Percentiles rank a stretch among this genome's conserved stretches.
phyloP scores from a whole-genome alignment of 176 grass and related monocot genomes.

The Oryza australiensis region DNA sequence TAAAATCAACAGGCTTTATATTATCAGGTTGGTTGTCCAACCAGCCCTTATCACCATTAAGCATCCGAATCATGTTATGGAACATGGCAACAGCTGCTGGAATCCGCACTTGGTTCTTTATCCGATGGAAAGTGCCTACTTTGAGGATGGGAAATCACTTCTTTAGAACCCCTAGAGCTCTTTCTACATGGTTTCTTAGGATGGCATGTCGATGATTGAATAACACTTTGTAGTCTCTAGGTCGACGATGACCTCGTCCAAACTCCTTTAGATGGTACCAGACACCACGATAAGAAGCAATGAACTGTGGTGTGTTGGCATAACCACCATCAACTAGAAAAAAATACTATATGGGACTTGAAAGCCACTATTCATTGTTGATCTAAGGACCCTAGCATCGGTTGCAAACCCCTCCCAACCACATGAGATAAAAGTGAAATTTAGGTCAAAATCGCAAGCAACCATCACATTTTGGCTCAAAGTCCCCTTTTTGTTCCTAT shows the following conservation, averaged over 20 bases:
- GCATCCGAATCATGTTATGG: too few relatives aligned
- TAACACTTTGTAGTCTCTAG: too few relatives aligned
- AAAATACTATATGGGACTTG: not conserved
- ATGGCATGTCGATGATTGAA: too few relatives aligned
- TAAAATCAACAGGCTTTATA: too few relatives aligned
- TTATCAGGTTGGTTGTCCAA: too few relatives aligned
- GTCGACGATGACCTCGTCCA: too few relatives aligned
- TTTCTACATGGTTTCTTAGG: not conserved
- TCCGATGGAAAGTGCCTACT: not conserved
- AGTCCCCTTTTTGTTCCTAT: not conserved
- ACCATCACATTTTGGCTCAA: not conserved
- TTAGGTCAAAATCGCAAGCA: not conserved
- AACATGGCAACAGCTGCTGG: too few relatives aligned
- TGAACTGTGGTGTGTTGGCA: not conserved
- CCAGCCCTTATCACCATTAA: too few relatives aligned
- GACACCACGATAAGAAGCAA: not conserved
- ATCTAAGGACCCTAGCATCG: too few relatives aligned
- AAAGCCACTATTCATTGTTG: too few relatives aligned
- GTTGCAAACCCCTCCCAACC: not conserved
- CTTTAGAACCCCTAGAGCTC: not conserved
- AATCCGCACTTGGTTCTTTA: too few relatives aligned
- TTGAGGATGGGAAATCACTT: not conserved
- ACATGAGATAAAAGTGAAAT: not conserved
- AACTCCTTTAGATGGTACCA: not conserved
- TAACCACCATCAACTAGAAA: not conserved